Conservation (phyloP, 1,284 basidiomycete species). For the Grifola frondosa region DNA sequence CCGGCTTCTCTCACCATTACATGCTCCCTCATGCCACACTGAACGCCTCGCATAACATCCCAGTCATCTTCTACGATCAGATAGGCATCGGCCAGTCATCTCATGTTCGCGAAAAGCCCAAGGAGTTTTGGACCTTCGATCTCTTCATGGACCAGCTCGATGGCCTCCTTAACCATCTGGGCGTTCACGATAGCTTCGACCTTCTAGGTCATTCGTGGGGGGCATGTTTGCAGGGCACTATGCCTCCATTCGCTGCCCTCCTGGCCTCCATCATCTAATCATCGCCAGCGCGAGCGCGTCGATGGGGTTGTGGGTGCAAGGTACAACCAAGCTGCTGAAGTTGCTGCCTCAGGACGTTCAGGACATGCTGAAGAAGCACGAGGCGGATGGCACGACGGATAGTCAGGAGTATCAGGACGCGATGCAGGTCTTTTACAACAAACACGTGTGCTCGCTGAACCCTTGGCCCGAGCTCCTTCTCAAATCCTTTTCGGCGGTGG, state of each 20-base stretch:
- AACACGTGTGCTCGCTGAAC: slow-evolving; percentile 26
- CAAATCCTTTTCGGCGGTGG: slow-evolving; percentile 10
- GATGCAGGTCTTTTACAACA: slow-evolving; percentile 22
- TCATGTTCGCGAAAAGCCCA: slow-evolving; percentile 30
- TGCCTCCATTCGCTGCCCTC: slow-evolving; percentile 23
- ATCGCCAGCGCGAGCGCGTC: slow-evolving; percentile 29
- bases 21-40: slow-evolving; percentile 30
- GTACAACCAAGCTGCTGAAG: slow-evolving; percentile 16
- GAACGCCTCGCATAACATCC: slow-evolving; percentile 14
- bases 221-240: slow-evolving; percentile 31
- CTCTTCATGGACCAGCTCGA: slow-evolving; percentile 37
- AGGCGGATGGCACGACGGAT: slow-evolving; percentile 25
- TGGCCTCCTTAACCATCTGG: slow-evolving; percentile 30
- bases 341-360: slow-evolving; percentile 25
- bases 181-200: slow-evolving; percentile 28
- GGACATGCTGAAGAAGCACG: slow-evolving; percentile 17
- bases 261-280: slow-evolving; percentile 32
- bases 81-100: slow-evolving; percentile 35
- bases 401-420: slow-evolving; percentile 28
- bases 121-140: slow-evolving; percentile 34
- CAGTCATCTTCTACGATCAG: slow-evolving; percentile 40
- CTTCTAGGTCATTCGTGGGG: slow-evolving; percentile 39
- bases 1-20: slow-evolving; percentile 31
- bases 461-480: slow-evolving; percentile 24
- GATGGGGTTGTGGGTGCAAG: slow-evolving; percentile 27